Conservation (phyloP, 768 basidiomycete species). For the Leucocoprinus leucothites region DNA sequence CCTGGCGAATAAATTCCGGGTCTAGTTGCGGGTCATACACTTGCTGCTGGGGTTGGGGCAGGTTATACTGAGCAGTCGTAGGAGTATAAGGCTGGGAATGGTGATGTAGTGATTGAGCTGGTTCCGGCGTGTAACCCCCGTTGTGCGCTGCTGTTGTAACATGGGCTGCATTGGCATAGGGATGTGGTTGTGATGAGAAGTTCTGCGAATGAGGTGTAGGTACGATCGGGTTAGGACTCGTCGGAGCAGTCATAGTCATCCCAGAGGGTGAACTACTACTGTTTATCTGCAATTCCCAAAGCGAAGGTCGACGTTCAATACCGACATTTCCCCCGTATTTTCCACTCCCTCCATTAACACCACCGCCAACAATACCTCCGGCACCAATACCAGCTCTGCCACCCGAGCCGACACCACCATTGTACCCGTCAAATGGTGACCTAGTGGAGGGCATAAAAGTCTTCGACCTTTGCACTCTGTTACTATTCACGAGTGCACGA, state of each 20-base stretch:
- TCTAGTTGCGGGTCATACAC: conserved; percentile 33
- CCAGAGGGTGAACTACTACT: neutral
- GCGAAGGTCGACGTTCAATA: conserved; percentile 35
- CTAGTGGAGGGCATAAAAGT: conserved; percentile 49
- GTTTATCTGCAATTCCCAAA: conserved; percentile 26
- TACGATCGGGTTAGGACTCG: neutral
- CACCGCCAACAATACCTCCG: conserved; percentile 4
- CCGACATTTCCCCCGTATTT: conserved; percentile 11
- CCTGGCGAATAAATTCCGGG: conserved; percentile 60
- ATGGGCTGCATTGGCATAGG: too few species aligned
- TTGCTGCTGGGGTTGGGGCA: neutral
- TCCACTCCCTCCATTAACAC: conserved; percentile 16
- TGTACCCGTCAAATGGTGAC: conserved; percentile 17
- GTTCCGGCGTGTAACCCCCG: neutral
- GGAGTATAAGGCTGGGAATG: neutral
- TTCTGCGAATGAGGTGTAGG: too few species aligned
- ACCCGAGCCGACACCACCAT: neutral
- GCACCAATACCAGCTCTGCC: neutral
- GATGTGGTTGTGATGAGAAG: too few species aligned
- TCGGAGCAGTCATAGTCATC: neutral
- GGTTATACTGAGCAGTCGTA: neutral
- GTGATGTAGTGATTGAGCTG: neutral
- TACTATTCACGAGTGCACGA: conserved; percentile 53
- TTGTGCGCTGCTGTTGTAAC: too few species aligned
- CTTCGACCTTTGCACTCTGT: conserved; percentile 62